A percentile compares a stretch with the other conserved stretches of the same genome.
Evolutionary conservation across 1,139 yeast genomes (phyloP).

Genomic region (Scheffersomyces stambukii): DNA sequence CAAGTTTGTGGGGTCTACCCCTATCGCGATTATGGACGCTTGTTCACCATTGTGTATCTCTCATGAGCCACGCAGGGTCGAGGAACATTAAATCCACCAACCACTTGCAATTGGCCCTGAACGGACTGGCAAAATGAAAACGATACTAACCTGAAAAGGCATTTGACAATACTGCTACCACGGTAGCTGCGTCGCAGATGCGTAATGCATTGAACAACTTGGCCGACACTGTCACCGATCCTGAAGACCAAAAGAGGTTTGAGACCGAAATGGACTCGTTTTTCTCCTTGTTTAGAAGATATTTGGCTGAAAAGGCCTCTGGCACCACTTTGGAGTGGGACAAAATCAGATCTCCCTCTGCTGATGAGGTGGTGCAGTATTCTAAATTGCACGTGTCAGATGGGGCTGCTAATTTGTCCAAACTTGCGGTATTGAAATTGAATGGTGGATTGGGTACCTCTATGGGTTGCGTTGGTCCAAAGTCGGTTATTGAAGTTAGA

Average conservation of each 20-base stretch:
- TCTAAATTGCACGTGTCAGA: constrained; percentile 36
- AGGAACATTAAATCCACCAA: constrained; percentile 16
- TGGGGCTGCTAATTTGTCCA: constrained; percentile 53
- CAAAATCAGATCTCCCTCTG: constrained; percentile 81
- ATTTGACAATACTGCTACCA: constrained; percentile 91
- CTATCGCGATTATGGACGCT: constrained; percentile 1
- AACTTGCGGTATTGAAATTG: constrained; percentile 90
- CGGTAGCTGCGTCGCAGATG: constrained; percentile 97
- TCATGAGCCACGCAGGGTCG: constrained; percentile 1
- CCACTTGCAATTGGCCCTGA: background rate
- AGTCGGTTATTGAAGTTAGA: constrained; percentile 95
- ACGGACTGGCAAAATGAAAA: too few relatives aligned
- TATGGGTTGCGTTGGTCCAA: constrained; percentile 99
- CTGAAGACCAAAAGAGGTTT: constrained; percentile 55
- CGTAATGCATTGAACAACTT: constrained; percentile 89
- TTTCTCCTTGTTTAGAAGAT: constrained; percentile 89
- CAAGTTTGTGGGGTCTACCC: background rate
- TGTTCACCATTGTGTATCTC: constrained; percentile 5
- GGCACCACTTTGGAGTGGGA: constrained; percentile 92
- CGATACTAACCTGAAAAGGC: too few relatives aligned
- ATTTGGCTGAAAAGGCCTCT: constrained; percentile 82
- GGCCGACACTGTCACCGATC: constrained; percentile 72
- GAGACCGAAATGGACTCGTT: constrained; percentile 95
- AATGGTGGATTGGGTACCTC: constrained; percentile 99
- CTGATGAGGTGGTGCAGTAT: constrained; percentile 87